Conservation (phyloP, 495 filamentous ascomycete genomes). For the Melanomma pulvis-pyrius region DNA sequence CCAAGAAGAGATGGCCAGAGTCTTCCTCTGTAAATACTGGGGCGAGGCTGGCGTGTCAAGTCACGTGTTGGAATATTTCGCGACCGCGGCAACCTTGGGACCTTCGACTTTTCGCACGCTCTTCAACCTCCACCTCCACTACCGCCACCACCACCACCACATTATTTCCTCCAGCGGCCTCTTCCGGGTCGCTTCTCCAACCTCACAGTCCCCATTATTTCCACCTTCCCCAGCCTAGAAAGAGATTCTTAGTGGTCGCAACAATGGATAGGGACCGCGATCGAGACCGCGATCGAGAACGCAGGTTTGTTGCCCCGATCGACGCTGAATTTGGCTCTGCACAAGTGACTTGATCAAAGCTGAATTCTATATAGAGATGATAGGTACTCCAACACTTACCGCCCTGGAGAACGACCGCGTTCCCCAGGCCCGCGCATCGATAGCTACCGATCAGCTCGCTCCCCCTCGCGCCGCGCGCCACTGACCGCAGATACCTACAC, state of each 20-base stretch:
- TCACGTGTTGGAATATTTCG: background rate
- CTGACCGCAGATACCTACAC: constrained; percentile 46
- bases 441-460: constrained; percentile 46
- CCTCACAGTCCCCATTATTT: background rate
- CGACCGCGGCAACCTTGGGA: background rate
- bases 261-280: constrained; percentile 39
- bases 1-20: no score
- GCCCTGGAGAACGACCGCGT: constrained; percentile 28
- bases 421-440: constrained; percentile 38
- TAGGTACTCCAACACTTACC: constrained; percentile 38
- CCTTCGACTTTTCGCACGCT: background rate
- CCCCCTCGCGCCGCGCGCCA: constrained; percentile 32
- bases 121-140: background rate
- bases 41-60: no score
- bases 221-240: background rate
- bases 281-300: constrained; percentile 36
- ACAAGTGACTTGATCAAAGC: background rate
- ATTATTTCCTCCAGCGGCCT: background rate
- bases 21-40: no score
- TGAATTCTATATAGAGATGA: constrained; percentile 27
- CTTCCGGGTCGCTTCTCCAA: background rate
- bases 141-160: no score
- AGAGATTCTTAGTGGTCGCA: background rate
- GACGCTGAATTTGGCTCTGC: background rate
- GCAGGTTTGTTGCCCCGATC: constrained; percentile 34